Conservation (phyloP, 306 rosid species). For the Vicia faba region DNA sequence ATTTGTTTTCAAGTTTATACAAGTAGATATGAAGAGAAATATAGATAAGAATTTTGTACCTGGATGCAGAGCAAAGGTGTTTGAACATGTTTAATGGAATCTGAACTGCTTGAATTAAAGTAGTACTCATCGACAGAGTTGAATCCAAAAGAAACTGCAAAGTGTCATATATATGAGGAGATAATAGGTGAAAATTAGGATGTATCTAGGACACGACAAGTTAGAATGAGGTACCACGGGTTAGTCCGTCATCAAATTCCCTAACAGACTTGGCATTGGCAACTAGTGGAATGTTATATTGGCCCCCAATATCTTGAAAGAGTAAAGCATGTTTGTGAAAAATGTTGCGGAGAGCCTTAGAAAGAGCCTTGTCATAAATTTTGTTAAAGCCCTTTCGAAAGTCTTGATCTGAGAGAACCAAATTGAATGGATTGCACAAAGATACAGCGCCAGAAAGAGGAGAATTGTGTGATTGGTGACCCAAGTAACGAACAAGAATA, state of each 20-base stretch:
- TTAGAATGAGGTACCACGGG: constrained; percentile 68
- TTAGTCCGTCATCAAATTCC: constrained; percentile 84
- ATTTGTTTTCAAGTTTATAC: constrained; percentile 17
- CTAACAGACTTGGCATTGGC: constrained; percentile 78
- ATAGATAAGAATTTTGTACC: constrained; percentile 47
- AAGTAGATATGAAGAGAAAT: constrained; percentile 19
- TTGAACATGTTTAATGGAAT: constrained; percentile 71
- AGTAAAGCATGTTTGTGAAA: constrained; percentile 79
- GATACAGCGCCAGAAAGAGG: constrained; percentile 95
- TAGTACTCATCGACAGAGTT: constrained; percentile 93
- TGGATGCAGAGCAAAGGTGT: constrained; percentile 95
- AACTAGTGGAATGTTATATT: constrained; percentile 67
- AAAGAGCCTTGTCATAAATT: constrained; percentile 79
- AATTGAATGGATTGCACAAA: constrained; percentile 92
- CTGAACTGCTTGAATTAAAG: constrained; percentile 76
- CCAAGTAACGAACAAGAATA: constrained; percentile 90
- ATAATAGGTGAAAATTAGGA: constrained; percentile 31
- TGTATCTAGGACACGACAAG: constrained; percentile 45
- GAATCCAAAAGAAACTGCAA: constrained; percentile 95
- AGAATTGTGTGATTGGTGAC: constrained; percentile 65
- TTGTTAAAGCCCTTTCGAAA: constrained; percentile 87
- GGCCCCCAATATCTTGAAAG: constrained; percentile 76
- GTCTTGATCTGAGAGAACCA: constrained; percentile 84
- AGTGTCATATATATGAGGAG: constrained; percentile 22
- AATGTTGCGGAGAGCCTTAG: constrained; percentile 62